phyloP scores from a whole-genome alignment of 1,284 basidiomycete species.

The Microbotryum violaceum region DNA sequence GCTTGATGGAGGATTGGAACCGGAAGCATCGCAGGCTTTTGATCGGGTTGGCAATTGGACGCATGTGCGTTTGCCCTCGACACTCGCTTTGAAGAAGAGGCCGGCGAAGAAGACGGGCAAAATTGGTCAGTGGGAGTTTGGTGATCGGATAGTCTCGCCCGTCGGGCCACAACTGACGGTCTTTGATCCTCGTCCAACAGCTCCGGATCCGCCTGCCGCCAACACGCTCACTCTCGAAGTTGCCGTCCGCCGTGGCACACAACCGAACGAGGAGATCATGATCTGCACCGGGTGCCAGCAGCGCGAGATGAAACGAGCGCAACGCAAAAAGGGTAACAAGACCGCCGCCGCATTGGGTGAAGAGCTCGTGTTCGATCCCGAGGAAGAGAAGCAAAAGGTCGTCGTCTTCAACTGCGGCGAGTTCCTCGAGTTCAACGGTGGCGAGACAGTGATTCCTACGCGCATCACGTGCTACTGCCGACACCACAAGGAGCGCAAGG shows the following conservation, averaged over 20 bases:
- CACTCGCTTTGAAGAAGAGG: conserved; percentile 71
- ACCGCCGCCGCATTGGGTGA: conserved; percentile 19
- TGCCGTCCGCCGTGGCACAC: conserved; percentile 32
- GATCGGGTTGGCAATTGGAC: conserved; percentile 64
- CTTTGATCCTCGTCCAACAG: conserved; percentile 3
- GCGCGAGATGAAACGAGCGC: conserved; percentile 55
- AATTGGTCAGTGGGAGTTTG: conserved; percentile 30
- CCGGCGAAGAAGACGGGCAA: conserved; percentile 53
- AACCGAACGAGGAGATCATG: conserved; percentile 22
- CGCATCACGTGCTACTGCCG: conserved; percentile 98
- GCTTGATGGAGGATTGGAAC: conserved; percentile 20
- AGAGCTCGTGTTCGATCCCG: conserved; percentile 32
- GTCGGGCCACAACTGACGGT: conserved; percentile 1
- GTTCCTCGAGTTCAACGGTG: conserved; percentile 78
- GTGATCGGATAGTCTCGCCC: neutral
- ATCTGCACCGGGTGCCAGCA: conserved; percentile 33
- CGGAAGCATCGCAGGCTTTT: conserved; percentile 14
- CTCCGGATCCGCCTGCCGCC: conserved; percentile 13
- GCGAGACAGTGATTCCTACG: conserved; percentile 80
- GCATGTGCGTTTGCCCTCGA: conserved; percentile 66
- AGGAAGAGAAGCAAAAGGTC: conserved; percentile 54
- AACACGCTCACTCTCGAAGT: conserved; percentile 30
- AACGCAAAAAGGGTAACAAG: conserved; percentile 58
- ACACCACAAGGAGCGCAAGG: conserved; percentile 94
- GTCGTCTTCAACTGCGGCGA: conserved; percentile 95